phyloP scores from a whole-genome alignment of 108 stramenopile species.

The Bacterosira constricta region DNA sequence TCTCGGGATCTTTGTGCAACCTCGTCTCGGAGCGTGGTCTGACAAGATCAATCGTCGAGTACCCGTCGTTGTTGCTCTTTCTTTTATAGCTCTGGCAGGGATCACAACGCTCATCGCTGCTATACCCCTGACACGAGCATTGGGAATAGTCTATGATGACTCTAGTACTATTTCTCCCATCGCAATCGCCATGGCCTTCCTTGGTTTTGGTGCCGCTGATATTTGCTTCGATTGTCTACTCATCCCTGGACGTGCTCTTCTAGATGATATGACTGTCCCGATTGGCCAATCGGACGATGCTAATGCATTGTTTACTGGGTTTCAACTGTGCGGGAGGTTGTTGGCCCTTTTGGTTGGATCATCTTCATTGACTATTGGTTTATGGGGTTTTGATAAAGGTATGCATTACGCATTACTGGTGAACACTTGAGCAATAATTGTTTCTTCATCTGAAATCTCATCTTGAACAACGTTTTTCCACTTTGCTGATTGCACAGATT shows the following conservation, averaged over 20 bases:
- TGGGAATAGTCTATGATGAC: constrained; percentile 1
- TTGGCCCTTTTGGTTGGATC: constrained; percentile 11
- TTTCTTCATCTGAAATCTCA: too few species aligned
- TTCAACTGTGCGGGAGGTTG: constrained; percentile 13
- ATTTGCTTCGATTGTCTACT: constrained; percentile 26
- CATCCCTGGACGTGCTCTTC: constrained; percentile 17
- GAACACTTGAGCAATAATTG: too few species aligned
- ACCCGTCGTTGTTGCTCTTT: background rate
- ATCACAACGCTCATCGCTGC: background rate
- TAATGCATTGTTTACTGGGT: constrained; percentile 22
- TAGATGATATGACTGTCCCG: constrained; percentile 21
- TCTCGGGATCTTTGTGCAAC: constrained; percentile 16
- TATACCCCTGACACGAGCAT: background rate
- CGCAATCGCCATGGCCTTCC: background rate
- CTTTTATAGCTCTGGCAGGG: background rate
- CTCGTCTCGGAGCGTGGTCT: background rate
- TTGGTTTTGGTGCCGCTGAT: constrained; percentile 14
- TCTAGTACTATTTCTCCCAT: background rate
- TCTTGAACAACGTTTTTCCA: too few species aligned
- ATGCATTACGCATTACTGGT: too few species aligned
- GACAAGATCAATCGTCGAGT: constrained; percentile 9
- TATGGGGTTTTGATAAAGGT: constrained; percentile 6
- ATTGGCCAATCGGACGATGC: background rate
- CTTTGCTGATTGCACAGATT: too few species aligned
- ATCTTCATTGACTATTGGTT: background rate